phyloP scores from a whole-genome alignment of 2,329 filamentous ascomycete species.

The Chaetomiaceae sp. region DNA sequence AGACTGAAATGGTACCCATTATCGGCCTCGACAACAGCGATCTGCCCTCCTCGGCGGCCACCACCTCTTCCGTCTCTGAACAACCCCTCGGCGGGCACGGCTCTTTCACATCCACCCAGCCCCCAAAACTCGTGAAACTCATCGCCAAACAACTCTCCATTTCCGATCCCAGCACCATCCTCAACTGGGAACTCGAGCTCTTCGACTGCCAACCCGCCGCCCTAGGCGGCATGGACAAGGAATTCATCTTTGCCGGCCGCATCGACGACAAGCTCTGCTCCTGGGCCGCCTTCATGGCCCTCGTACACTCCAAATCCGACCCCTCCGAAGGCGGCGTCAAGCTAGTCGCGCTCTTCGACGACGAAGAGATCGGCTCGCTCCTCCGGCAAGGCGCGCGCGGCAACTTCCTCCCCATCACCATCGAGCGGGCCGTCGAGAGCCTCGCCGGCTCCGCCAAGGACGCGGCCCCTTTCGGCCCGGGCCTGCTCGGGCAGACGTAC shows the following conservation, averaged over 20 bases:
- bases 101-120: slow-evolving; percentile 78
- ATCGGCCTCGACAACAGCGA: slow-evolving; percentile 79
- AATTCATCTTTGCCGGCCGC: slow-evolving; percentile 91
- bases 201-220: slow-evolving; percentile 85
- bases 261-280: slow-evolving; percentile 98
- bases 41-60: too few relatives aligned
- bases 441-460: slow-evolving; percentile 47
- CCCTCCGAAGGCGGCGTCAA: slow-evolving; percentile 69
- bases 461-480: slow-evolving; percentile 45
- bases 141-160: slow-evolving; percentile 78
- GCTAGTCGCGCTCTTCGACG: slow-evolving; percentile 89
- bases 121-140: slow-evolving; percentile 75
- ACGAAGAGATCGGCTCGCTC: slow-evolving; percentile 91
- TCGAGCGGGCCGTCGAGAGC: slow-evolving; percentile 76
- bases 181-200: slow-evolving; percentile 96
- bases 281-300: slow-evolving; percentile 80
- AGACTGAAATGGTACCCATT: slow-evolving; percentile 92
- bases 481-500: slow-evolving; percentile 73
- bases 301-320: slow-evolving; percentile 62
- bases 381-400: slow-evolving; percentile 84
- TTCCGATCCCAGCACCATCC: slow-evolving; percentile 65
- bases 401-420: slow-evolving; percentile 78
- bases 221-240: slow-evolving; percentile 78
- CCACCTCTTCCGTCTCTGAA: slow-evolving; percentile 30
- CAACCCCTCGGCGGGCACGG: slow-evolving; percentile 57